phyloP scores from a whole-genome alignment of 352 stramenopile genomes.

The Pythium brassicae region DNA sequence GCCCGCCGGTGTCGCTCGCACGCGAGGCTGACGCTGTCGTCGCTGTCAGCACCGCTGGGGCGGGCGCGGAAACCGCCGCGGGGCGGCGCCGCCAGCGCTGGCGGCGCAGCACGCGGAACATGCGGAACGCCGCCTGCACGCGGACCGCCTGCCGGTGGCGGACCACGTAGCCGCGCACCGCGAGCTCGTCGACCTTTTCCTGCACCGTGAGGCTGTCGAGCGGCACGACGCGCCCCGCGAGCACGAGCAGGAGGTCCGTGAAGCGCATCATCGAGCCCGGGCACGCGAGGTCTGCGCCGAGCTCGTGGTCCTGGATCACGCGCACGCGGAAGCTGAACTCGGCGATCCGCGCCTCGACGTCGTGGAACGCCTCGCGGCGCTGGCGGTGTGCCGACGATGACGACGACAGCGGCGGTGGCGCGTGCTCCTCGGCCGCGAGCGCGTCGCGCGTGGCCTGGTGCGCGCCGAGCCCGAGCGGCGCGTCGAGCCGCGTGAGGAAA shows the following conservation, averaged over 20 bases:
- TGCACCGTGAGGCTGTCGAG: slow-evolving; percentile 69
- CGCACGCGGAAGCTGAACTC: slow-evolving; percentile 64
- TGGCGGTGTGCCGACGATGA: slow-evolving; percentile 34
- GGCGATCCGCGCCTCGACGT: slow-evolving; percentile 61
- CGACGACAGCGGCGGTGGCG: slow-evolving; percentile 21
- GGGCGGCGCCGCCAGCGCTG: neutral
- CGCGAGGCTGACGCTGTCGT: too few species aligned
- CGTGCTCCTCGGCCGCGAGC: slow-evolving; percentile 32
- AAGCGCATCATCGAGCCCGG: slow-evolving; percentile 72
- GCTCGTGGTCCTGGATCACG: slow-evolving; percentile 51
- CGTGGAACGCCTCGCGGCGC: slow-evolving; percentile 53
- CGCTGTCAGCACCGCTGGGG: too few species aligned
- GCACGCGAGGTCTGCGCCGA: slow-evolving; percentile 34
- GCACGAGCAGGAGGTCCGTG: slow-evolving; percentile 63
- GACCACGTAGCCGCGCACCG: slow-evolving; percentile 62
- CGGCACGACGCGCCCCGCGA: slow-evolving; percentile 62
- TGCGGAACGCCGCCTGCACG: slow-evolving; percentile 63
- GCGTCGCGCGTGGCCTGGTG: slow-evolving; percentile 32
- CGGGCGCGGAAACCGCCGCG: neutral
- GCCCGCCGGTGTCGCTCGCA: too few species aligned
- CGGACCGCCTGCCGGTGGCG: slow-evolving; percentile 52
- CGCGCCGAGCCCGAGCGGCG: slow-evolving; percentile 50
- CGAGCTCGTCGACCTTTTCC: slow-evolving; percentile 81
- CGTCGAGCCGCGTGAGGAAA: slow-evolving; percentile 46
- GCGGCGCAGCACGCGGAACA: slow-evolving; percentile 42